Evolutionary conservation across 768 basidiomycete species (phyloP), one percentile per base, ranked within the genome.

Genomic region (Kwoniella pini): DNA sequence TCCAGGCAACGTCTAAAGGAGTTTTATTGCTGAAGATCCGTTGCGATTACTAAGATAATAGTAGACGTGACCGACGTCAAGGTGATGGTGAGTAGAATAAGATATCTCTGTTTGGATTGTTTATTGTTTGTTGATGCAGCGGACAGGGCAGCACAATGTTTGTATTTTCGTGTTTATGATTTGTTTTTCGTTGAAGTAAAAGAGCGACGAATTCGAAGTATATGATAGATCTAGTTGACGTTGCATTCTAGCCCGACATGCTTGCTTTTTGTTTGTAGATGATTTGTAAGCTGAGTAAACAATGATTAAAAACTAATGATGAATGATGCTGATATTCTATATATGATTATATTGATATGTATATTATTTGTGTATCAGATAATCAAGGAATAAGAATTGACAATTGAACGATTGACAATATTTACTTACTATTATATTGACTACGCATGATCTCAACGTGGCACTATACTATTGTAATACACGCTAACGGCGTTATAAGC

Each of bases 401-500:
- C 9, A 42, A 19, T 5, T 42, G 40, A 42, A 42, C 9, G n/a
- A 42, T 42, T 42, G 40, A 42, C 33, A 36, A 36, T 36, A 36
- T 36, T 36, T 36, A 36, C 15, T 7, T 36, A 36, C 33, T 36
- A 15, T 36, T 36, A 15, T 7, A 7, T 36, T 36, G 33, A 36
- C 33, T 24, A 28, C 19, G 24, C 45, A 45, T 28, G n/a, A 19
- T 13, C 30, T 50, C 13, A 50, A 50, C 48, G 48, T 50, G 48
- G 48, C 48, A 50, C 48, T 50, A 7, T 7, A 31, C 31, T 19
- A 42, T 19, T 17, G n/a, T n/a, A 5, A 42, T 13, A 5, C 30
- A 33, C 48, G 48, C 48, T 50, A 49, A 50, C 48, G 48, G 48
- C 48, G 48, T 50, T 50, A 22, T 46, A 17, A 9, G 36, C 21